Base-by-base conservation (phyloP, 495 filamentous ascomycete genomes). In the Astrothelium macrocarpum region DNA sequence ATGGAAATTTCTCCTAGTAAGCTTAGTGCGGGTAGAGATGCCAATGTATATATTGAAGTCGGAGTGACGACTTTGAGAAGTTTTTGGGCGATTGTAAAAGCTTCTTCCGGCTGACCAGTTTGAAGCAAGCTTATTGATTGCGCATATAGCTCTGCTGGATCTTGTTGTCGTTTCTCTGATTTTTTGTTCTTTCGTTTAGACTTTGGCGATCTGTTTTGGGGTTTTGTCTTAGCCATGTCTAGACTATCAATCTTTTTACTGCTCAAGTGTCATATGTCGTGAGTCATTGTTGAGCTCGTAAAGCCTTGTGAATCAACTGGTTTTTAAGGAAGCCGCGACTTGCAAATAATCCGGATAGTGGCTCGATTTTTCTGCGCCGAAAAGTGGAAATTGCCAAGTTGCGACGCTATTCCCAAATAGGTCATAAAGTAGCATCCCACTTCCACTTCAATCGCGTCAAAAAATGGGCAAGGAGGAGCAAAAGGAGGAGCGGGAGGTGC, bases 381-480 rank as follows among this genome's bases (percentile, higher is more conserved):
- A 20, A 56, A 20, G 20, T 11, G 11, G 25, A 56, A 56, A 25
- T 25, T 56, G 5, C 49, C 12, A 56, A 56, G 2, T 56, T 56
- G 29, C 25, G 23, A 11, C 49, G 49, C 49, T 56, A 56, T 56
- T 56, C 49, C 49, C 49, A 20, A 56, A 56, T 28, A 29, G 49
- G 49, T 20, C 26, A 5, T 28, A 56, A 56, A 28, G 29, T 29
- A 11, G 25, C 49, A 56, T 56, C 49, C 49, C 49, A 56, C 49
- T 29, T 56, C 25, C 12, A 56, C 4, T 25, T 29, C 49, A 56
- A 12, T 25, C 10, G 23, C 20, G 20, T 25, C 2, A 56, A 64
- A 70, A 25, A 59, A 97, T 97, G 94, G 92, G 93, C 29, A 84
- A 82, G 70, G 94, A 98, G 78, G 94, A 98, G 63, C 94, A 98